Evolutionary conservation across 1,284 basidiomycete species (phyloP).

Genomic region (Trichosporon sp.): DNA sequence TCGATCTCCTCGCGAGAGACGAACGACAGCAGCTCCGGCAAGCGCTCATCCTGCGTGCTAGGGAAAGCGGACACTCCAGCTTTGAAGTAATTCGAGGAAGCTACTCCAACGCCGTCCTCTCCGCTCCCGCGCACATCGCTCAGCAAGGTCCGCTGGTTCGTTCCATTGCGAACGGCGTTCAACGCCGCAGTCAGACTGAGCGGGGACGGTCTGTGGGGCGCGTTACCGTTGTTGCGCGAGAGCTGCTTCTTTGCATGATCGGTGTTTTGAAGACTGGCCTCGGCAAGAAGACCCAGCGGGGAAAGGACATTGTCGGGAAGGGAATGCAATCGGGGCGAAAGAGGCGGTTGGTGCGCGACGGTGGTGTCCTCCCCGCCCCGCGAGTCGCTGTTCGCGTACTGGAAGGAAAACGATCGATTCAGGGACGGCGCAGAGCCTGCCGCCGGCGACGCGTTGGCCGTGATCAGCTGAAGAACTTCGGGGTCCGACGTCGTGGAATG

Average conservation of each 20-base stretch:
- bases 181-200: conserved; percentile 24
- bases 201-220: conserved; percentile 31
- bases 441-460: conserved; percentile 58
- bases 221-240: conserved; percentile 20
- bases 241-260: conserved; percentile 38
- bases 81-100: conserved; percentile 88
- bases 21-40: conserved; percentile 81
- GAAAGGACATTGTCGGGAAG: conserved; percentile 87
- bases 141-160: conserved; percentile 29
- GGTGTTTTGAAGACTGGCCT: conserved; percentile 82
- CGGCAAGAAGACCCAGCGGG: conserved; percentile 81
- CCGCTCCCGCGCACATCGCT: conserved; percentile 37
- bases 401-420: conserved; percentile 15
- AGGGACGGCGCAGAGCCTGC: conserved; percentile 29
- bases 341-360: conserved; percentile 35
- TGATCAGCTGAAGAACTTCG: conserved; percentile 73
- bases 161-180: conserved; percentile 17
- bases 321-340: conserved; percentile 75
- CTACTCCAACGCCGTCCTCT: conserved; percentile 55
- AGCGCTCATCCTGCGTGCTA: conserved; percentile 17
- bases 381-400: not conserved
- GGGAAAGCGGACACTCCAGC: conserved; percentile 59
- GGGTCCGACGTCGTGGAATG: conserved; percentile 44
- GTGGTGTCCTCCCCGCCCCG: conserved; percentile 14
- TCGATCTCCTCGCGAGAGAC: conserved; percentile 77